Conservation (phyloP, 2,329 filamentous ascomycete genomes). For the Juglanconis oblonga region DNA sequence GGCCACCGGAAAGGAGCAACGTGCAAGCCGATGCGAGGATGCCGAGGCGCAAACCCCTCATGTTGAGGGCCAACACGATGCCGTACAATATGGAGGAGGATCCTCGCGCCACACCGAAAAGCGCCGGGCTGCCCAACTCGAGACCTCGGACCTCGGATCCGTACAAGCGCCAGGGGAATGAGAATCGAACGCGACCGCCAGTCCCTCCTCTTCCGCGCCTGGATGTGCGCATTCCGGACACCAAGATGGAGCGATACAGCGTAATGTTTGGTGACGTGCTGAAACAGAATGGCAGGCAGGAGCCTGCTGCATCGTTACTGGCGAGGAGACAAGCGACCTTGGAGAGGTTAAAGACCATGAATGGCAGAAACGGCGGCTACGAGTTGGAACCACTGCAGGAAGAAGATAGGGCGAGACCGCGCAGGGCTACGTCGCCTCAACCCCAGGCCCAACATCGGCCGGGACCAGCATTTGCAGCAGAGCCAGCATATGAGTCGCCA, state of each 20-base stretch:
- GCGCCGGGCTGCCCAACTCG: no score
- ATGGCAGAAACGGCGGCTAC: conserved; percentile 34
- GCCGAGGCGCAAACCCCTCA: conserved; percentile 41
- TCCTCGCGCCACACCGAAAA: background rate
- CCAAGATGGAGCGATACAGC: conserved; percentile 84
- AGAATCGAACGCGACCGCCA: background rate
- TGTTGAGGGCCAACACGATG: conserved; percentile 42
- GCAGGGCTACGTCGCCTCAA: conserved; percentile 50
- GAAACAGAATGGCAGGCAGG: conserved; percentile 34
- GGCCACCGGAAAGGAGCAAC: conserved; percentile 32
- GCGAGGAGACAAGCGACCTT: conserved; percentile 58
- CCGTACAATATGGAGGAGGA: conserved; percentile 22
- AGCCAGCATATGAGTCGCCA: conserved; percentile 34
- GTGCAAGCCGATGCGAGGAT: conserved; percentile 30
- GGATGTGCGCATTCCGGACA: conserved; percentile 75
- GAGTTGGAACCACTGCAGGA: conserved; percentile 27
- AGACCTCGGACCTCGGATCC: conserved; percentile 22
- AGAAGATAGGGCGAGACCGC: conserved; percentile 32
- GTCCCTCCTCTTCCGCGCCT: conserved; percentile 45
- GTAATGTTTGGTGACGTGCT: conserved; percentile 86
- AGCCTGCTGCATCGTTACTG: conserved; percentile 41
- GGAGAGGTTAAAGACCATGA: conserved; percentile 54
- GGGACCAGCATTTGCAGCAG: background rate
- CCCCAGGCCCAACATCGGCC: conserved; percentile 23
- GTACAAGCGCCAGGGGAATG: conserved; percentile 7